Base-by-base conservation (phyloP, 1,284 basidiomycete genomes). In the Malassezia japonica region DNA sequence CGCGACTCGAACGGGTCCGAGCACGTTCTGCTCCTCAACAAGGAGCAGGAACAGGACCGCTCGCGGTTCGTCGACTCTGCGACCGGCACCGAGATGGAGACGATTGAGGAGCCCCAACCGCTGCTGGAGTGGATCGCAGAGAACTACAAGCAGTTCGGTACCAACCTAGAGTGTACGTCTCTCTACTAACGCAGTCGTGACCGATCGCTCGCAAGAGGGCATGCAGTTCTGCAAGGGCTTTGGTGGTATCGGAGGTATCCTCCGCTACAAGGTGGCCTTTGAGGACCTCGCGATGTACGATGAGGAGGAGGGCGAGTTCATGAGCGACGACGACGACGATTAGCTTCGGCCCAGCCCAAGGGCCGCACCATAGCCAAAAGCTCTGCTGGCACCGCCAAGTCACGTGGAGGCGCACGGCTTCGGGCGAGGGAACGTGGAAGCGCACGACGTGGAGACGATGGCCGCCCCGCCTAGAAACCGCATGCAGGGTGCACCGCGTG, bases 191-290 rank as follows among this genome's bases (percentile, higher is more conserved):
- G 12, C 35, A 33, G 38, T 68, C 27, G 69, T 64, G 41, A 65
- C 66, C 6, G 63, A 67, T 48, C 61, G 73, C 43, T 91, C 87
- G n/a, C 91, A 96, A 73, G 92, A 98, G 74, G 92, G 92, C 28
- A 87, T 87, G 37, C 94, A 98, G 75, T 98, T 96, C 78, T 90
- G 94, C 68, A 92, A 92, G 75, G 94, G 92, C 44, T 98, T 98
- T 69, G 92, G 92, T 77, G 92, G 92, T 29, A 94, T 98, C 61
- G 92, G 92, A 39, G 92, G 92, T 28, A 78, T 96, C 54, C 78
- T 95, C 57, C 82, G 90, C 52, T 73, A 64, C 65, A 69, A 70
- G 55, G 68, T 72, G 10, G 67, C 65, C 13, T 71, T 72, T 33
- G 68, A 72, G 49, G 68, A 70, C 32, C 53, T 72, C 50, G 66